Evolutionary conservation across 129 eudicot genomes (phyloP).

Genomic region (Artemisia annua): DNA sequence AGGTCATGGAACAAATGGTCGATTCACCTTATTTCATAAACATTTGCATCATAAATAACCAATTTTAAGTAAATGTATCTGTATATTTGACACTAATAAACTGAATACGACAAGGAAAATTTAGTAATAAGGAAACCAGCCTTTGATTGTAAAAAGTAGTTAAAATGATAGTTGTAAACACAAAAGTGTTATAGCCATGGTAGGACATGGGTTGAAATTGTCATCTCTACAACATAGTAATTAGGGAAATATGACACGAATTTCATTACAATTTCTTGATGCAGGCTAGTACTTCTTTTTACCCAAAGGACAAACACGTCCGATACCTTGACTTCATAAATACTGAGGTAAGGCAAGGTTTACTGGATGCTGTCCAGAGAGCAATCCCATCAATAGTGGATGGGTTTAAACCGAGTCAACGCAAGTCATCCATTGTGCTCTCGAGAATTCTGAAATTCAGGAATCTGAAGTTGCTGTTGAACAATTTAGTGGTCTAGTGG

Average conservation of each 20-base stretch:
- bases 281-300: conserved; percentile 64
- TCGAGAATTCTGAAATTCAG: conserved; percentile 47
- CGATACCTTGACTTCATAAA: conserved; percentile 65
- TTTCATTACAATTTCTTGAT: conserved; percentile 1
- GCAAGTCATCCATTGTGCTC: conserved; percentile 62
- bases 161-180: background rate
- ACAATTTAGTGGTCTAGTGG: conserved; percentile 57
- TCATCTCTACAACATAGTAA: too few relatives aligned
- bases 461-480: conserved; percentile 39
- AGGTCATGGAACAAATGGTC: background rate
- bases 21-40: background rate
- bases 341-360: conserved; percentile 57
- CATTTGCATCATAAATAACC: background rate
- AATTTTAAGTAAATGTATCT: background rate
- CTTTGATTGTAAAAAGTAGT: background rate
- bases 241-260: too few relatives aligned
- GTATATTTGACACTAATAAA: background rate
- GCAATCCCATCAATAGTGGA: conserved; percentile 73
- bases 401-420: conserved; percentile 71
- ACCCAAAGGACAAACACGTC: conserved; percentile 45
- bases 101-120: background rate
- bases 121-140: background rate
- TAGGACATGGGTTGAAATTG: too few relatives aligned
- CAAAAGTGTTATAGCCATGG: background rate
- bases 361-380: conserved; percentile 58